Evolutionary conservation across 2,329 filamentous ascomycete species (phyloP).

Genomic region (Diaporthe caulivora): DNA sequence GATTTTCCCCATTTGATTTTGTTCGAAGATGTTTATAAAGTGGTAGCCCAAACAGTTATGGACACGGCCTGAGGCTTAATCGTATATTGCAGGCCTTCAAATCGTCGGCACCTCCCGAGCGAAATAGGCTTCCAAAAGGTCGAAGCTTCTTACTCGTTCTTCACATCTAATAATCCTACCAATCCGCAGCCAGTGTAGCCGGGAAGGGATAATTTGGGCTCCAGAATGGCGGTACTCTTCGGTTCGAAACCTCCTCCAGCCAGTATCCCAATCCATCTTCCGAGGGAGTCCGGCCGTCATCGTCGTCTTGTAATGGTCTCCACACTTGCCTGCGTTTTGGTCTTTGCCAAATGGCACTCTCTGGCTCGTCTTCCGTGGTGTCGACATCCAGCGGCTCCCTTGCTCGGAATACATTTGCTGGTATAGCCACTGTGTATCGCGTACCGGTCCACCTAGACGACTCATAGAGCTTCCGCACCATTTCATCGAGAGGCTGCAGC

Average conservation of each 20-base stretch:
- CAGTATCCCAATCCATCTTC: neutral
- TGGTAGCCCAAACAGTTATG: too few species aligned
- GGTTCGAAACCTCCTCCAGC: neutral
- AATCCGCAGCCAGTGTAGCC: neutral
- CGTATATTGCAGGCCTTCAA: too few species aligned
- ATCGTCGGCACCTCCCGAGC: too few species aligned
- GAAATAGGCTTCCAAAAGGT: too few species aligned
- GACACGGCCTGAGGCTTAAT: too few species aligned
- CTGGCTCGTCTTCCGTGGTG: neutral
- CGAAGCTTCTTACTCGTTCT: too few species aligned
- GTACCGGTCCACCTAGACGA: neutral
- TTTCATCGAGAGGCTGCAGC: slow-evolving; percentile 26
- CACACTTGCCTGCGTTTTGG: neutral
- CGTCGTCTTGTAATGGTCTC: neutral
- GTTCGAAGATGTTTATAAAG: too few species aligned
- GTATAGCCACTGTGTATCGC: slow-evolving; percentile 9
- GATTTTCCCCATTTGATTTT: too few species aligned
- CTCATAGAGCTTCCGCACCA: slow-evolving; percentile 9
- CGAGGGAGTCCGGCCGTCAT: too few species aligned
- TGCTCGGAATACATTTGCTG: neutral
- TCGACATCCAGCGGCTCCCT: neutral
- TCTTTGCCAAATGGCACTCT: neutral
- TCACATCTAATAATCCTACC: neutral
- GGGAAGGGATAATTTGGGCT: neutral
- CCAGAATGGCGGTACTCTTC: too few species aligned